Evolutionary conservation across 1,139 yeast species (phyloP).

Genomic region (Nakaseomyces kungkrabaensis): DNA sequence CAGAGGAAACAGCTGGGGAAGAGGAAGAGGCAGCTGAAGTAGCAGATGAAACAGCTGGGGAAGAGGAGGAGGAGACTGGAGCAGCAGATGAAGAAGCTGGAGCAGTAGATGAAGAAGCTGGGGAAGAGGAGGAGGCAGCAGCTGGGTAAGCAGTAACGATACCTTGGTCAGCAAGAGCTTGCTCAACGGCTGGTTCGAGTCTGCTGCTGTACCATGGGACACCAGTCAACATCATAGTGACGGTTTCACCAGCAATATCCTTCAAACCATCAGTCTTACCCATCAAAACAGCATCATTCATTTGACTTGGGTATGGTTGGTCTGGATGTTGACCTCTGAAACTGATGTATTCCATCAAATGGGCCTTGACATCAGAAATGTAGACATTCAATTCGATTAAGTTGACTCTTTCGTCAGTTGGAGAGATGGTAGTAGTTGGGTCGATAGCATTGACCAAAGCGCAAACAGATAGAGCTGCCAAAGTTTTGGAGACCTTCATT

Average conservation of each 20-base stretch:
- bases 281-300: conserved; percentile 4
- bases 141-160: conserved; percentile 5
- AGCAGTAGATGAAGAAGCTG: conserved; percentile 7
- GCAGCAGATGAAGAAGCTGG: conserved; percentile 27
- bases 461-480: background rate
- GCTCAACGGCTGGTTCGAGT: conserved; percentile 5
- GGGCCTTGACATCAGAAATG: conserved; percentile 5
- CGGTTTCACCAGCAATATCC: conserved; percentile 3
- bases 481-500: background rate
- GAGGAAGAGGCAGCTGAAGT: too few relatives aligned
- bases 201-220: conserved; percentile 11
- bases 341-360: conserved; percentile 4
- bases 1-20: conserved; percentile 32
- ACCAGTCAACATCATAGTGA: conserved; percentile 9
- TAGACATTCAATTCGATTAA: conserved; percentile 7
- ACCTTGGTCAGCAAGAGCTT: conserved; percentile 5
- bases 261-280: conserved; percentile 1
- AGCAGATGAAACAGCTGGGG: too few relatives aligned
- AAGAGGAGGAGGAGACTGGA: conserved; percentile 15
- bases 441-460: conserved; percentile 5
- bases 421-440: conserved; percentile 7
- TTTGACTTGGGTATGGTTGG: conserved; percentile 6
- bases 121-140: conserved; percentile 2
- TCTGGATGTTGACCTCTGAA: conserved; percentile 5
- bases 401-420: conserved; percentile 5